Evolutionary conservation across 345 rosid species (phyloP).

Genomic region (Acer yangbiense): DNA sequence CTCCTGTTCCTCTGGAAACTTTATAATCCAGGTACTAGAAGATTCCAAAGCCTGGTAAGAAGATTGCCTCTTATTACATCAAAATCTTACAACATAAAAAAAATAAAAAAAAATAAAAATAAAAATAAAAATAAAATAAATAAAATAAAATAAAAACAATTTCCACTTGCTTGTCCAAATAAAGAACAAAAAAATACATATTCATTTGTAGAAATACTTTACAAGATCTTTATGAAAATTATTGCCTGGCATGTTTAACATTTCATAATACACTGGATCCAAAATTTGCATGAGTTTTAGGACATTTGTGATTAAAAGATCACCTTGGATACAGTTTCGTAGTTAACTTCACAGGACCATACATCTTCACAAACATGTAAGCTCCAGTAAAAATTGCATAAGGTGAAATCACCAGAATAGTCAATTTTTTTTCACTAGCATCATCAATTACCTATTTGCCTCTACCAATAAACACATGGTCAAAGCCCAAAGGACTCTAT

Average conservation of each 20-base stretch:
- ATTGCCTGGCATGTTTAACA: background rate
- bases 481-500: conserved; percentile 1
- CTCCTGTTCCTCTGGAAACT: conserved; percentile 69
- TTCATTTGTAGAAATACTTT: background rate
- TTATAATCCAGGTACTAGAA: conserved; percentile 90
- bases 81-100: background rate
- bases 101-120: background rate
- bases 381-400: background rate
- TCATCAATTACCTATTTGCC: background rate
- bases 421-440: background rate
- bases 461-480: background rate
- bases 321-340: background rate
- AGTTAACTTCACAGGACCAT: background rate
- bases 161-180: conserved; percentile 2
- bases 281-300: background rate
- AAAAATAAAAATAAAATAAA: no score
- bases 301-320: background rate
- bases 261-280: background rate
- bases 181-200: background rate
- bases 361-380: background rate
- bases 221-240: background rate
- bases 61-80: conserved; percentile 13
- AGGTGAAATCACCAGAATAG: background rate
- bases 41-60: conserved; percentile 83
- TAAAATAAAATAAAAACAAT: no score